phyloP scores from a whole-genome alignment of 2,329 filamentous ascomycete genomes.

The Exophiala calicioides region DNA sequence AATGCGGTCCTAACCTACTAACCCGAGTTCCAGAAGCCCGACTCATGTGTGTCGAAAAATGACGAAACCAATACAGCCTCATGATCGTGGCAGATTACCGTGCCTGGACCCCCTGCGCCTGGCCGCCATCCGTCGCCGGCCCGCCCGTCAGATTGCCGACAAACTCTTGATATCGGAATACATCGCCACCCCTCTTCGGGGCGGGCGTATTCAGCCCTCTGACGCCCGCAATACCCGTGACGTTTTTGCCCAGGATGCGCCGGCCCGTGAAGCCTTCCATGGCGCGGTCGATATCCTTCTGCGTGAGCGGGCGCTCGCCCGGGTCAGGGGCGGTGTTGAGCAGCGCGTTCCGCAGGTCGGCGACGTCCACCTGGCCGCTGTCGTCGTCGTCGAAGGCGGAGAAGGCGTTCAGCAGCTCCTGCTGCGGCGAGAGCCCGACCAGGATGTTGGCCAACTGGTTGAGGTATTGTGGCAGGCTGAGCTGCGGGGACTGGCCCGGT shows the following conservation, averaged over 20 bases:
- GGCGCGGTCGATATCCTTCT: conserved; percentile 80
- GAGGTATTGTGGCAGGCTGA: conserved; percentile 83
- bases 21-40: too few relatives aligned
- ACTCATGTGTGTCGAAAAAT: too few relatives aligned
- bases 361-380: conserved; percentile 84
- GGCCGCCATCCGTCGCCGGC: conserved; percentile 19
- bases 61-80: background rate
- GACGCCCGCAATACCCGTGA: conserved; percentile 28
- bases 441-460: conserved; percentile 77
- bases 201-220: conserved; percentile 26
- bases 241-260: conserved; percentile 71
- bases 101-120: conserved; percentile 11
- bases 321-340: conserved; percentile 78
- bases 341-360: conserved; percentile 78
- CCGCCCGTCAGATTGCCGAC: conserved; percentile 68
- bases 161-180: conserved; percentile 93
- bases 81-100: conserved; percentile 7
- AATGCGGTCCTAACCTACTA: too few relatives aligned
- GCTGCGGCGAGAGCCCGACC: conserved; percentile 70
- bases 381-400: conserved; percentile 96
- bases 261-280: conserved; percentile 82
- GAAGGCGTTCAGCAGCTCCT: conserved; percentile 84
- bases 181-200: conserved; percentile 71
- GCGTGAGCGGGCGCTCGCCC: conserved; percentile 64
- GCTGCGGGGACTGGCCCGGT: conserved; percentile 66